Conservation (phyloP, 441 rosid genomes). For the Adansonia madagascariensis region DNA sequence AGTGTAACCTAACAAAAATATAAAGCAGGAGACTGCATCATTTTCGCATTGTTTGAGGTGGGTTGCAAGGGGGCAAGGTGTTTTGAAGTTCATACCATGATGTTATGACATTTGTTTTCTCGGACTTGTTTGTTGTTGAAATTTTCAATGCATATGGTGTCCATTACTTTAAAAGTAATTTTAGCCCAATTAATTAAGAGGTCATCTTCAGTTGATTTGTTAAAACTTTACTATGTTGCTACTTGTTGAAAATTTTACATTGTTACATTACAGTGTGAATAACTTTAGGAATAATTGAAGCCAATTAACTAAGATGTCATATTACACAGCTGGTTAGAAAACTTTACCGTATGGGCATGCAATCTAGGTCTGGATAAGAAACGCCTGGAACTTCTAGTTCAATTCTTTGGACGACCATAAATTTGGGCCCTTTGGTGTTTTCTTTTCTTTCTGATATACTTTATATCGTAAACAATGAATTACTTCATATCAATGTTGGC, state of each 20-base stretch:
- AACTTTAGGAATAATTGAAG: slow-evolving; percentile 7
- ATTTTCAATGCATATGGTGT: neutral
- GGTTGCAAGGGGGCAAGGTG: neutral
- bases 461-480: neutral
- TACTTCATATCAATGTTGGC: slow-evolving; percentile 12
- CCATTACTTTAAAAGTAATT: neutral
- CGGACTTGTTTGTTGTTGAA: neutral
- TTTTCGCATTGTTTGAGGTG: neutral
- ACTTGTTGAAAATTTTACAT: neutral
- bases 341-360: neutral
- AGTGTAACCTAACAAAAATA: neutral
- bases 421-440: slow-evolving; percentile 13
- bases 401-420: neutral
- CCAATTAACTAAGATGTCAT: slow-evolving; percentile 10
- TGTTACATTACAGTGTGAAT: neutral
- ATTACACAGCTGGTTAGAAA: neutral
- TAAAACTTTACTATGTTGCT: neutral
- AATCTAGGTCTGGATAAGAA: slow-evolving; percentile 7
- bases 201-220: neutral
- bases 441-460: neutral
- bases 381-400: slow-evolving; percentile 1
- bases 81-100: neutral
- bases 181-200: neutral
- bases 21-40: neutral
- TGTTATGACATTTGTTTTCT: neutral